Conservation (phyloP, 805 yeast genomes). For the Lipomyces orientalis region DNA sequence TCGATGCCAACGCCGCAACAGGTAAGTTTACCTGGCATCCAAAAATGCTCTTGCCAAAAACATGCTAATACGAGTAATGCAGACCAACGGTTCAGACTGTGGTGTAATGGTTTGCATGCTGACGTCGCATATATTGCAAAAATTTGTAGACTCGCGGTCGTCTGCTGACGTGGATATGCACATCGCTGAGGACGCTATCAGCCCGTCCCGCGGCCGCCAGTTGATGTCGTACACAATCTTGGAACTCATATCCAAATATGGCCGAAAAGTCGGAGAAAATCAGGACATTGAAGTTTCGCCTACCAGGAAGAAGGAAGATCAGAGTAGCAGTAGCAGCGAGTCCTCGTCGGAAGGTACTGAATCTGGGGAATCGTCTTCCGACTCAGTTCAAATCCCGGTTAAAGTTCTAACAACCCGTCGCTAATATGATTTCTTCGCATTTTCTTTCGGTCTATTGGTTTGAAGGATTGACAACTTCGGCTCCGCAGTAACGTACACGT, state of each 20-base stretch:
- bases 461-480: not conserved
- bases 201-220: conserved; percentile 27
- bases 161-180: conserved; percentile 12
- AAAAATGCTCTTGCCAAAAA: not conserved
- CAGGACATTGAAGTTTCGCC: conserved; percentile 11
- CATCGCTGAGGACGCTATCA: conserved; percentile 6
- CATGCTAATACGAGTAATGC: not conserved
- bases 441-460: not conserved
- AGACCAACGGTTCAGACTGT: conserved; percentile 39
- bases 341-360: not conserved
- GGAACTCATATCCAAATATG: conserved; percentile 28
- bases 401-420: not conserved
- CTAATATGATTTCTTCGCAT: not conserved
- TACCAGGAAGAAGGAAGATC: not conserved
- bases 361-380: not conserved
- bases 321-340: not conserved
- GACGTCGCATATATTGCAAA: conserved; percentile 30
- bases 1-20: conserved; percentile 34
- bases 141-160: conserved; percentile 15
- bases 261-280: conserved; percentile 21
- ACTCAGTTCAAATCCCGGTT: not conserved
- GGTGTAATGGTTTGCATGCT: conserved; percentile 40
- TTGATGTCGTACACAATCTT: conserved; percentile 31
- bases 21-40: not conserved
- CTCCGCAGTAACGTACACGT: not conserved